Evolutionary conservation across 2,329 filamentous ascomycete species (phyloP), one percentile per base, ranked within the genome.

Genomic region (Stagonosporopsis chrysanthemi): DNA sequence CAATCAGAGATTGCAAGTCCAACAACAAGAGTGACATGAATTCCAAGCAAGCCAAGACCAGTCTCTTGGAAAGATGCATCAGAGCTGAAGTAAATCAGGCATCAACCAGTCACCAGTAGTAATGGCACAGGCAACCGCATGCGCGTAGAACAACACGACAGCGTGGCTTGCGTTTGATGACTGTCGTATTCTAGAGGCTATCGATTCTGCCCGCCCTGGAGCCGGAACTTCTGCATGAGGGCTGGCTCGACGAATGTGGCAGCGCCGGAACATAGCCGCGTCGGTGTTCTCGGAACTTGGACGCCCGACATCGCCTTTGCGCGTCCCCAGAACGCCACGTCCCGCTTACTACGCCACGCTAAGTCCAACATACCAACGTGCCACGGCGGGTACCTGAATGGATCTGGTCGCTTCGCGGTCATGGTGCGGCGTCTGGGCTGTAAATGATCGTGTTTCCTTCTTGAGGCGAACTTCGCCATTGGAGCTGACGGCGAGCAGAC

Each of bases 121-220:
- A 19, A 42, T 24, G 41, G 35, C 42, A 47, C 38, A 39, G 33
- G 15, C 29, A 17, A 12, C 14, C 52, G 53, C 47, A 52, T 47
- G 22, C 22, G 15, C 42, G 36, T 42, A 52, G 29, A 52, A 39
- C 19, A 33, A 38, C 28, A 31, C 28, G 22, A 38, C 28, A 31
- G 17, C 26, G 42, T 47, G 53, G 47, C 47, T 51, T 56, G 38
- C 47, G 29, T 56, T 52, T 52, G 42, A 52, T 52, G 47, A 47
- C 17, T 28, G 26, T 48, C 53, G 53, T 56, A 56, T 56, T 56
- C 38, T 4, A 47, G 35, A 1, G 31, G 47, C 47, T 52, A 56
- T 56, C 29, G 53, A 56, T 52, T 56, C 36, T 51, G 53, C 4
- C 53, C 53, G 53, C 42, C 47, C 53, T 46, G n/a, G 17, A 47